Conservation (phyloP, 345 rosid genomes). For the Turnera subulata region DNA sequence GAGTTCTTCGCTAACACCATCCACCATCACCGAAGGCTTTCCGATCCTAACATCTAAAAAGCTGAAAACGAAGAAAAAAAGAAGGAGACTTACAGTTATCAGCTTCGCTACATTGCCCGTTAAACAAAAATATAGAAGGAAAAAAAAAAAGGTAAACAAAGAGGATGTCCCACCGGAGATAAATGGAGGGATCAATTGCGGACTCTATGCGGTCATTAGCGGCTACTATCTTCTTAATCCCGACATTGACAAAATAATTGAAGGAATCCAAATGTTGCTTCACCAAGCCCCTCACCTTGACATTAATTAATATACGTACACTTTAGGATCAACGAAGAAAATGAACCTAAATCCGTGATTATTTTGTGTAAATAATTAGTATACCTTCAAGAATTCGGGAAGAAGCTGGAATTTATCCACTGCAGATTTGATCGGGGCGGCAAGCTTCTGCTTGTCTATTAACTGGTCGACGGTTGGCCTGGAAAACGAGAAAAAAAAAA, state of each 20-base stretch:
- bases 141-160: not conserved
- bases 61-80: constrained; percentile 29
- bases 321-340: not conserved
- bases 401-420: constrained; percentile 59
- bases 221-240: constrained; percentile 78
- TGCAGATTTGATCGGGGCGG: constrained; percentile 47
- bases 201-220: constrained; percentile 64
- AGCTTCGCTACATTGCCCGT: not conserved
- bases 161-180: constrained; percentile 41
- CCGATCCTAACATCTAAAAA: constrained; percentile 72
- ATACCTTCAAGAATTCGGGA: constrained; percentile 70
- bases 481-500: not conserved
- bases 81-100: not conserved
- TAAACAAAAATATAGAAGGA: too few relatives aligned
- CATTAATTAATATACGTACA: not conserved
- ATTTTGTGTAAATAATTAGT: too few relatives aligned
- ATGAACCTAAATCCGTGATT: too few relatives aligned
- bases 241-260: constrained; percentile 70
- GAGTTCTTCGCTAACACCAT: constrained; percentile 32
- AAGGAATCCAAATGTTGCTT: constrained; percentile 91
- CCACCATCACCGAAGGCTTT: constrained; percentile 39
- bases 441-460: constrained; percentile 39
- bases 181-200: constrained; percentile 44
- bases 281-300: constrained; percentile 87
- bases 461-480: constrained; percentile 5